Evolutionary conservation across 2,329 filamentous ascomycete species (phyloP), one percentile per base, ranked within the genome.

Genomic region (Aspergillus intermedius): DNA sequence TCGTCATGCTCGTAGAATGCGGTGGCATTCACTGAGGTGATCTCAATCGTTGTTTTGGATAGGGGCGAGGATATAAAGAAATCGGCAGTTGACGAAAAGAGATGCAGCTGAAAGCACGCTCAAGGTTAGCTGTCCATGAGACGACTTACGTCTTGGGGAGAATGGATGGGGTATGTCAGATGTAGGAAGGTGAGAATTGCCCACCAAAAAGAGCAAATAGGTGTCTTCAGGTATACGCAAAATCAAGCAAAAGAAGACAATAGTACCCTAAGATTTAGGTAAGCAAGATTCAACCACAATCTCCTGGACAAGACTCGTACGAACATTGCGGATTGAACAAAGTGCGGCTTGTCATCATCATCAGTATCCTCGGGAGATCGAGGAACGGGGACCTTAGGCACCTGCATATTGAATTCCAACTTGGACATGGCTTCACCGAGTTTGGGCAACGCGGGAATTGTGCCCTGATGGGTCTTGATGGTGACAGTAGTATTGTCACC

Each of bases 31-130:
- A 97, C 79, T 45, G 76, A 78, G 34, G 88, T 88, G 53, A 98
- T 79, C 58, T 83, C 87, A 15, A 97, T 70, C 1, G 83, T 88
- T 45, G 86, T 86, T 49, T 82, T 74, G 37, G 75, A 71, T 7
- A 97, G 74, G 0, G 93, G 93, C 0, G 91, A 96, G 35, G 84
- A 77, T 19, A 97, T 77, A 0, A 81, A 83, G 67, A 98, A 96
- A 1, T 85, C 82, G 3, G 91, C 91, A 0, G 89, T 90, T 0
- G 89, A 95, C 13, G 88, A 87, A 54, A 93, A 78, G 46, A 97
- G 70, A 70, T 97, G 90, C 69, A 98, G 54, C 67, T 69, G 55
- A 12, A 42, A 49, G 41, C 41, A 54, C 21, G 34, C 19, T n/a
- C 37, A 23, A 49, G 48, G 46, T 56, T 51, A 60, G 53, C 42